Base-by-base conservation (phyloP, 768 basidiomycete species). In the Leccinellum luteum region DNA sequence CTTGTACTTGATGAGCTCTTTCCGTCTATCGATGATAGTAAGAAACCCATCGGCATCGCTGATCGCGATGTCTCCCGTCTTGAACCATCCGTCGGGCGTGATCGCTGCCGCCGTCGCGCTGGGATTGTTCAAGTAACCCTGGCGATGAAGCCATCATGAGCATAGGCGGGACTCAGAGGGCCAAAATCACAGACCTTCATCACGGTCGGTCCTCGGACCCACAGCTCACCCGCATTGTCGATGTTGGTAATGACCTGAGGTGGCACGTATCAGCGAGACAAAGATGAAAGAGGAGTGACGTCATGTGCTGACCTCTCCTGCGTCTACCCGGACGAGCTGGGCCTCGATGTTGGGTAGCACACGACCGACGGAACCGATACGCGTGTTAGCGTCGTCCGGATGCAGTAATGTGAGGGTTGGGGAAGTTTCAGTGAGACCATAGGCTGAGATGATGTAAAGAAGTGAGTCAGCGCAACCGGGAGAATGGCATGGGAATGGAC, bases 391-490 rank as follows among this genome's bases (percentile, higher is more conserved):
- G 19, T 82, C 74, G 3, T 76, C 65, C 0, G 68, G 50, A 1
- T 82, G 76, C 8, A 89, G 76, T 3, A 88, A 60, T 60, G 86
- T 84, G 0, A 85, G 79, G 0, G 85, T 85, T 0, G 90, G 90
- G 0, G 90, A 88, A 1, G 90, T 92, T 72, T 94, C 92, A 1
- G 91, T 93, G 19, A 93, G 77, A 27, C 92, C 89, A 56, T 85
- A 92, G 1, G 87, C 89, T 85, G 62, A 48, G 12, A 34, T 31
- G 10, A 59, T n/a, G 15, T 30, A 17, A 32, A 9, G 25, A 30
- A 30, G 9, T 13, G 1, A 5, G 27, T 53, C 13, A 21, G 13
- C 2, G 38, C 13, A 23, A 25, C 23, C 3, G 23, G 6, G 1
- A 27, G 25, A 27, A 3, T n/a, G 23, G 7, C 23, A 32, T 13